Evolutionary conservation across 2,329 filamentous ascomycete genomes (phyloP).

Genomic region (Fusarium sp.): DNA sequence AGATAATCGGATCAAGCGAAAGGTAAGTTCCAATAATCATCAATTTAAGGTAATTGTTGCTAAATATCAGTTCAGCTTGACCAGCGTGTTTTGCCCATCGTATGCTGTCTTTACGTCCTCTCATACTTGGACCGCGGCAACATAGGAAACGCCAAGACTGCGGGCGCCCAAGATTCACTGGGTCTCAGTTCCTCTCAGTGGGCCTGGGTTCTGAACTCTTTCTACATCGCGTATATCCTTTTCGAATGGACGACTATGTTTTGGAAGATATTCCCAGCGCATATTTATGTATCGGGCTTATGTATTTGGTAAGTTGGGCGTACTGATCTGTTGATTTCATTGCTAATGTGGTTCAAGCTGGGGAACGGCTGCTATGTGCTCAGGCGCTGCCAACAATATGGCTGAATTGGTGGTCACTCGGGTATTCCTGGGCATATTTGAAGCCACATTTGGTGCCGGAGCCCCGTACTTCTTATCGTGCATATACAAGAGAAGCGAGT

Average conservation of each 20-base stretch:
- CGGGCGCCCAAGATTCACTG: constrained; percentile 28
- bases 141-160: constrained; percentile 40
- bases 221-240: constrained; percentile 33
- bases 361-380: constrained; percentile 37
- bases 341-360: constrained; percentile 2
- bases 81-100: constrained; percentile 25
- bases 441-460: constrained; percentile 36
- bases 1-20: background rate
- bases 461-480: constrained; percentile 35
- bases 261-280: constrained; percentile 37
- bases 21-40: background rate
- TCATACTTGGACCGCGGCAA: constrained; percentile 41
- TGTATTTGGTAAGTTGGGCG: constrained; percentile 22
- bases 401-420: constrained; percentile 16
- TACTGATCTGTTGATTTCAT: too few relatives aligned
- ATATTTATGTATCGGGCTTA: constrained; percentile 22
- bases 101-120: constrained; percentile 38
- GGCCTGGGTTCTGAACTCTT: constrained; percentile 40
- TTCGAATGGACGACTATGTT: constrained; percentile 42
- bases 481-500: constrained; percentile 25
- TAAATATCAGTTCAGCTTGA: constrained; percentile 6
- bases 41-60: accelerated
- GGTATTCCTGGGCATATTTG: constrained; percentile 23
- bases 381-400: constrained; percentile 22
- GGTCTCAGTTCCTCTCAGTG: constrained; percentile 20